phyloP scores from a whole-genome alignment of 1,284 basidiomycete species.

The Tilletia setariae region DNA sequence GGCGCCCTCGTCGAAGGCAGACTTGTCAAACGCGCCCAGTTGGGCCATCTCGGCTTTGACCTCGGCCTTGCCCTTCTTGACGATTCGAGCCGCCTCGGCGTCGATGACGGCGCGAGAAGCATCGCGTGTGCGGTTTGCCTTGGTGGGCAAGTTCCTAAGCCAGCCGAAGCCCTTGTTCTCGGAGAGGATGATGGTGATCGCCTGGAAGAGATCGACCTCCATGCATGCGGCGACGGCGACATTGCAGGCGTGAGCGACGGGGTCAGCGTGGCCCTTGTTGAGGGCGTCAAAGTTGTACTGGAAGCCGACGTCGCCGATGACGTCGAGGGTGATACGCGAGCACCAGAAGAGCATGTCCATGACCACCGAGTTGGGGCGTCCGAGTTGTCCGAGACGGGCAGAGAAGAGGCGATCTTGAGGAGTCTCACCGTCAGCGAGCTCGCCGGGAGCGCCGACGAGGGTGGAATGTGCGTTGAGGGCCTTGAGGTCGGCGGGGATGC shows the following conservation, averaged over 20 bases:
- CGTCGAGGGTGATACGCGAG: slow-evolving; percentile 36
- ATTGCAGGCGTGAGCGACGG: slow-evolving; percentile 13
- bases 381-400: not conserved
- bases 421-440: not conserved
- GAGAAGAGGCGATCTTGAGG: not conserved
- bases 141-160: slow-evolving; percentile 39
- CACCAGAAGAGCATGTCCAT: slow-evolving; percentile 34
- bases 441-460: not conserved
- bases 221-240: slow-evolving; percentile 15
- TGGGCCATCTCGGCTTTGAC: slow-evolving; percentile 3
- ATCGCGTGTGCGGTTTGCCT: slow-evolving; percentile 28
- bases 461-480: not conserved
- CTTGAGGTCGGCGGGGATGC: not conserved
- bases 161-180: slow-evolving; percentile 36
- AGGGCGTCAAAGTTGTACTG: slow-evolving; percentile 35
- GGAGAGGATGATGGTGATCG: slow-evolving; percentile 36
- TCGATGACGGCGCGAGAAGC: not conserved
- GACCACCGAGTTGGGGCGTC: slow-evolving; percentile 21
- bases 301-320: slow-evolving; percentile 51
- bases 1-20: slow-evolving; percentile 12
- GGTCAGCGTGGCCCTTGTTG: slow-evolving; percentile 18
- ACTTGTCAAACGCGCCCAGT: slow-evolving; percentile 1
- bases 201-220: slow-evolving; percentile 25
- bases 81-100: not conserved
- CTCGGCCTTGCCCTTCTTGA: not conserved